Conservation (phyloP, 2,329 filamentous ascomycete species). For the Cercospora sp. region DNA sequence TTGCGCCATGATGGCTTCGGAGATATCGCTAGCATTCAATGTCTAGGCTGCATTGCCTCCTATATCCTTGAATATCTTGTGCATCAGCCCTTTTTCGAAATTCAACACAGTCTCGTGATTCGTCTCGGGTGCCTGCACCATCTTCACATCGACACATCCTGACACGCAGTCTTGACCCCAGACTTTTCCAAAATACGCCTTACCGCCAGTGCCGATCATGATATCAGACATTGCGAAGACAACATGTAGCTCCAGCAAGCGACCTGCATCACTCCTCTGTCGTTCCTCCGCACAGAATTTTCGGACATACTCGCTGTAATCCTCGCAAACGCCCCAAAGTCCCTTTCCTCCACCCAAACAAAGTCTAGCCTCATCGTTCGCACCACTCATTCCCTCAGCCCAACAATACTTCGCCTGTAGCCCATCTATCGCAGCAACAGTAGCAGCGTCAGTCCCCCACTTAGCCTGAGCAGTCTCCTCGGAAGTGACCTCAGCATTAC, state of each 20-base stretch:
- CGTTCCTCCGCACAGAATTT: constrained; percentile 25
- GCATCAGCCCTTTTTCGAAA: constrained; percentile 29
- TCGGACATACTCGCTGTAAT: constrained; percentile 38
- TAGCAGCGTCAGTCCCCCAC: constrained; percentile 32
- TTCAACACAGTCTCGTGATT: constrained; percentile 44
- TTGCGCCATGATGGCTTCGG: not conserved
- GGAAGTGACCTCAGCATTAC: not conserved
- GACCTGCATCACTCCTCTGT: not conserved
- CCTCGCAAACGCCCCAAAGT: constrained; percentile 40
- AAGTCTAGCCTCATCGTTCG: constrained; percentile 43
- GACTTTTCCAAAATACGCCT: constrained; percentile 46
- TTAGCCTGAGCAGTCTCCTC: constrained; percentile 26
- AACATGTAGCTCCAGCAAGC: constrained; percentile 34
- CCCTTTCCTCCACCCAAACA: constrained; percentile 40
- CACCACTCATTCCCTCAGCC: constrained; percentile 39
- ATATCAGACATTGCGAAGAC: constrained; percentile 45
- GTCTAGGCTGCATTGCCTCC: not conserved
- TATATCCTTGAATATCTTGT: constrained; percentile 27
- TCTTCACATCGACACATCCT: constrained; percentile 40
- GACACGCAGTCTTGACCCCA: constrained; percentile 39
- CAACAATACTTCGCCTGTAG: constrained; percentile 29
- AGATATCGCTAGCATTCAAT: not conserved
- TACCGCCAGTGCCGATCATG: constrained; percentile 47
- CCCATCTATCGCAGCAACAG: constrained; percentile 27
- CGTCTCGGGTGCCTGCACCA: constrained; percentile 34